Evolutionary conservation across 2,329 filamentous ascomycete genomes (phyloP).

Genomic region (Botrytis hyacinthi): DNA sequence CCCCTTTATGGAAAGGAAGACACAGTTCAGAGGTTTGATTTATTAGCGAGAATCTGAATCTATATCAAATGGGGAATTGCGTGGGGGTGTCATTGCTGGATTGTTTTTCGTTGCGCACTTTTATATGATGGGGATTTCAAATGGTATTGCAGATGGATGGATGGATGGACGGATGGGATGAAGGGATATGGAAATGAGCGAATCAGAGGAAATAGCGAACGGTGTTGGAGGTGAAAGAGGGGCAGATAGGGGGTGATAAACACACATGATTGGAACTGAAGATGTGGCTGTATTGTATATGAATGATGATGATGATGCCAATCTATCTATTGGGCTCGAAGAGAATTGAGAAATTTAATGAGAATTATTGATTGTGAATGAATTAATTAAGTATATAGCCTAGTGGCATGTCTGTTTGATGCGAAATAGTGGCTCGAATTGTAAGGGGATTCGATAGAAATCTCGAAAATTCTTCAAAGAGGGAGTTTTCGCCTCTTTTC

Average conservation of each 20-base stretch:
- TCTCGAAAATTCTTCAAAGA: not conserved
- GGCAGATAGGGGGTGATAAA: not conserved
- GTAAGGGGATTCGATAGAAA: not conserved
- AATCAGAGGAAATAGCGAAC: not conserved
- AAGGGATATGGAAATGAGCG: not conserved
- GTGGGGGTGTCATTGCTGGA: not conserved
- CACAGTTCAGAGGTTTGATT: conserved; percentile 19
- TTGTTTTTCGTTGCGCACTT: conserved; percentile 4
- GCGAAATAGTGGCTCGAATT: too few species aligned
- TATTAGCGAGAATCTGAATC: conserved; percentile 12
- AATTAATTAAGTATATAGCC: not conserved
- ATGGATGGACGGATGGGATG: not conserved
- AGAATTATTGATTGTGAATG: not conserved
- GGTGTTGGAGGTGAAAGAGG: not conserved
- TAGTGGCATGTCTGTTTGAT: too few species aligned
- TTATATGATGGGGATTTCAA: not conserved
- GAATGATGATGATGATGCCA: conserved; percentile 13
- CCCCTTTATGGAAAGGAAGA: conserved; percentile 21
- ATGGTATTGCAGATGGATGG: not conserved
- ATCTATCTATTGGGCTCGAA: not conserved
- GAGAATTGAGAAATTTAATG: not conserved
- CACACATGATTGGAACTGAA: not conserved
- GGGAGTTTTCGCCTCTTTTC: not conserved
- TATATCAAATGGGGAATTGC: not conserved
- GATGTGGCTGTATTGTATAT: conserved; percentile 9